A percentile compares a stretch with the other conserved stretches of the same genome.
Evolutionary conservation across 2,329 filamentous ascomycete genomes (phyloP).

Genomic region (Botrytis porri): DNA sequence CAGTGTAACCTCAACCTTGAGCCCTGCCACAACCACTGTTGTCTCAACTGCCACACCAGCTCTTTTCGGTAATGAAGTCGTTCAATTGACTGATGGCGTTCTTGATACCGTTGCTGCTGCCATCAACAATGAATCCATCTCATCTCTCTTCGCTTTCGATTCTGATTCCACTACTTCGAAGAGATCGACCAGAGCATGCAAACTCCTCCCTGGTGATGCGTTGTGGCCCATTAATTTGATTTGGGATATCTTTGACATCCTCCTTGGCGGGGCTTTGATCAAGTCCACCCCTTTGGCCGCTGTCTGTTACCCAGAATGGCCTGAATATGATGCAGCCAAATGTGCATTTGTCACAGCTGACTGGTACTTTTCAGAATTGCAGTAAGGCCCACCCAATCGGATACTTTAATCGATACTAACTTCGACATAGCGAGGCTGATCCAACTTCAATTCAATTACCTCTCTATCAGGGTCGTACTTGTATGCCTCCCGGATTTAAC

Average conservation of each 20-base stretch:
- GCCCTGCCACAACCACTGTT: background rate
- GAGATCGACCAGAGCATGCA: conserved; percentile 23
- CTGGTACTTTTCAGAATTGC: conserved; percentile 40
- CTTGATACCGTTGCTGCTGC: conserved; percentile 24
- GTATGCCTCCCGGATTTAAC: conserved; percentile 31
- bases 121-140: conserved; percentile 19
- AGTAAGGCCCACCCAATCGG: conserved; percentile 31
- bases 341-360: conserved; percentile 38
- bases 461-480: conserved; percentile 45
- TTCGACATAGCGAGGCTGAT: conserved; percentile 40
- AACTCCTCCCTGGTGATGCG: conserved; percentile 29
- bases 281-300: conserved; percentile 45
- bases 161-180: background rate
- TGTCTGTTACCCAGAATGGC: conserved; percentile 42
- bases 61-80: conserved; percentile 22
- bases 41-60: background rate
- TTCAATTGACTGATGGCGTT: conserved; percentile 28
- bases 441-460: conserved; percentile 47
- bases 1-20: background rate
- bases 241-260: conserved; percentile 49
- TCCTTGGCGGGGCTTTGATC: conserved; percentile 44
- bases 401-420: conserved; percentile 22
- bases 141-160: conserved; percentile 22
- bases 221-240: conserved; percentile 47
- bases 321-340: conserved; percentile 34